Base-by-base conservation (phyloP, 768 basidiomycete genomes). In the Asterophora parasitica region DNA sequence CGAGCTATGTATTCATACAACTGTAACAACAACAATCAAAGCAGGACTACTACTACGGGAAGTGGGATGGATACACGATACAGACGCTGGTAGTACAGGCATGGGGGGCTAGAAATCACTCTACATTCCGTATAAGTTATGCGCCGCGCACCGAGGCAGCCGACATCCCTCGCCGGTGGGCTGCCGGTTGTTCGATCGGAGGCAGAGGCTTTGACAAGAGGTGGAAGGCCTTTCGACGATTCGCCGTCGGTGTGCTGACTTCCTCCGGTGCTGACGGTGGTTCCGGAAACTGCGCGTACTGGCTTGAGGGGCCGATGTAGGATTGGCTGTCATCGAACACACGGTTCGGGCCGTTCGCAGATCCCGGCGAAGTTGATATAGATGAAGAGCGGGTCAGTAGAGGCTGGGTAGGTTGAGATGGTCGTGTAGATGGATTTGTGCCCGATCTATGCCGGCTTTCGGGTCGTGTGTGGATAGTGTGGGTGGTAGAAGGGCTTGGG, bases 241-340 rank as follows among this genome's bases (percentile, higher is more conserved):
- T 76, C 51, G 75, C 70, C n/a, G 75, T 77, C 37, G 81, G 74
- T 1, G 78, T 77, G 37, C 68, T 73, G 45, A 60, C 72, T 42
- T 73, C 75, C 55, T 76, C 74, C 53, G 68, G 61, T 31, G 65
- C 60, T 38, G 59, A 52, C 45, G 82, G 83, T 45, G 85, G 86
- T 48, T 83, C 83, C 17, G 83, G 85, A 53, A 87, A 85, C 49
- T 74, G 74, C 12, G 86, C 82, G 65, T 82, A 87, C 52, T 83
- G 82, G 46, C 75, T 77, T 40, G 85, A 73, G 30, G 85, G 84
- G 3, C 85, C 86, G n/a, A 69, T 70, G 53, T 73, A 83, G 41
- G 64, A 69, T 59, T 77, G 77, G 23, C 70, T 56, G 42, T 79
- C 80, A 56, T 75, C 73, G 19, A 67, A 55, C 55, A 64, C 58